These are phyloP conservation scores for Cubamyces lactineus DNA, from an alignment of 768 basidiomycete genomes.

Conservation along the genomic window DNA sequence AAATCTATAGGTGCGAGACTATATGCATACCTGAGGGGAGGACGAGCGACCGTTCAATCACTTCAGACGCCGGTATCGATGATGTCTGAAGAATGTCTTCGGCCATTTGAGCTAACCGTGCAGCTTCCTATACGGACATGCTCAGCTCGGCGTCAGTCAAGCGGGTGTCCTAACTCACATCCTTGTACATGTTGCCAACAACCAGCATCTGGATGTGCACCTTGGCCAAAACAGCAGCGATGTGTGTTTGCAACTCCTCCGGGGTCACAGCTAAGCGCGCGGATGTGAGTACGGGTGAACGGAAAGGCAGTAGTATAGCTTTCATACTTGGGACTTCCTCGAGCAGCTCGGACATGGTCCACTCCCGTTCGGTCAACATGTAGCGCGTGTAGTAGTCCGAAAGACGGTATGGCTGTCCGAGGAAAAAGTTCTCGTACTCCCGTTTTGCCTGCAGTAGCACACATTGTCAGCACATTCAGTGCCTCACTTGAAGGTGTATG, in stretches of 20 bases:
- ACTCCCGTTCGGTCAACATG: conserved; percentile 69
- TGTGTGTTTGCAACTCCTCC: conserved; percentile 70
- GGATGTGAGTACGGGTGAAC: not conserved
- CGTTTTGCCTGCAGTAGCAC: conserved; percentile 57
- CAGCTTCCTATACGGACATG: conserved; percentile 62
- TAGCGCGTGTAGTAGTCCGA: conserved; percentile 79
- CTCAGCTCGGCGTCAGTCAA: not conserved
- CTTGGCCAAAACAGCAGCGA: conserved; percentile 58
- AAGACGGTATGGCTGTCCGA: conserved; percentile 80
- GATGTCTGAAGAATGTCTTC: conserved; percentile 66
- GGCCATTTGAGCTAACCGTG: conserved; percentile 67
- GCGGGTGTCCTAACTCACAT: conserved; percentile 51
- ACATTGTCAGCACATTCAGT: not conserved
- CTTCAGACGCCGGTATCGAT: conserved; percentile 56
- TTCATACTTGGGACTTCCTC: conserved; percentile 72
- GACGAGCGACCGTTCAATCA: conserved; percentile 56
- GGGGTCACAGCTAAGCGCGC: conserved; percentile 60
- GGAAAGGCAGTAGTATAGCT: not conserved
- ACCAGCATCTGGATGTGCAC: conserved; percentile 75
- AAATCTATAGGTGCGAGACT: not conserved
- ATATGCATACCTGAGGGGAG: conserved; percentile 62
- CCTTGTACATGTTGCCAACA: conserved; percentile 82
- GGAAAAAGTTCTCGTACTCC: conserved; percentile 85
- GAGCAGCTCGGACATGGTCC: conserved; percentile 79
- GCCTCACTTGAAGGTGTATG: not conserved